Evolutionary conservation across 2,329 filamentous ascomycete species (phyloP).

Genomic region (Colletotrichum sp.): DNA sequence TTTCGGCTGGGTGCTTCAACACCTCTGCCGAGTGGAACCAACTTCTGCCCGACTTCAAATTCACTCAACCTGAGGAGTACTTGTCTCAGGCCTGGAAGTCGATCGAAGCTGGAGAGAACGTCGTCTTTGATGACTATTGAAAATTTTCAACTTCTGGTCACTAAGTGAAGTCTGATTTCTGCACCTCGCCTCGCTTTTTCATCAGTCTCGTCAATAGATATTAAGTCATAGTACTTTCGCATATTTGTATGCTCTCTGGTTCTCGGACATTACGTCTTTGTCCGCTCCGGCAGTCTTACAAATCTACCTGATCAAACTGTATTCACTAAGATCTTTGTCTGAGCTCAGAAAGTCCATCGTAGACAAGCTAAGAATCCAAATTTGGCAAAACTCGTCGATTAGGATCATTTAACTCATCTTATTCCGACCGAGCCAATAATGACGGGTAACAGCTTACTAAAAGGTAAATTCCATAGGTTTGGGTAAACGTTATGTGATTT

Average conservation of each 20-base stretch:
- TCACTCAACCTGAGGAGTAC: constrained; percentile 45
- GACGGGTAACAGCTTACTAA: neutral
- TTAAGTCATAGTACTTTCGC: neutral
- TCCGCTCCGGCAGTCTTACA: neutral
- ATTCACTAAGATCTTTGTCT: neutral
- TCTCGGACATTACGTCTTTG: neutral
- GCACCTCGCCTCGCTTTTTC: neutral
- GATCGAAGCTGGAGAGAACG: neutral
- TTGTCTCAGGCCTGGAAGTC: constrained; percentile 40
- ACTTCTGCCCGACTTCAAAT: constrained; percentile 48
- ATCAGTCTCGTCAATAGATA: neutral
- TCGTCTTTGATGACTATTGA: neutral
- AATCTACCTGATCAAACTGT: neutral
- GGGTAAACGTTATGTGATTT: neutral
- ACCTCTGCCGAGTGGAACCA: constrained; percentile 50
- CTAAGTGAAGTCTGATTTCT: neutral
- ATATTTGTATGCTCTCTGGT: neutral
- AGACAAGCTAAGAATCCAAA: neutral
- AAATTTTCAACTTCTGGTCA: neutral
- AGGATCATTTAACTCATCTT: neutral
- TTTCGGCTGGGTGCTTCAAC: constrained; percentile 36
- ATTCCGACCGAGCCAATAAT: neutral
- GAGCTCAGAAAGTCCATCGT: neutral
- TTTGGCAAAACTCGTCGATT: neutral
- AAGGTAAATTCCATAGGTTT: rapidly evolving